Evolutionary conservation across 75 land plant species (phyloP).

Genomic region (Pinus taeda): DNA sequence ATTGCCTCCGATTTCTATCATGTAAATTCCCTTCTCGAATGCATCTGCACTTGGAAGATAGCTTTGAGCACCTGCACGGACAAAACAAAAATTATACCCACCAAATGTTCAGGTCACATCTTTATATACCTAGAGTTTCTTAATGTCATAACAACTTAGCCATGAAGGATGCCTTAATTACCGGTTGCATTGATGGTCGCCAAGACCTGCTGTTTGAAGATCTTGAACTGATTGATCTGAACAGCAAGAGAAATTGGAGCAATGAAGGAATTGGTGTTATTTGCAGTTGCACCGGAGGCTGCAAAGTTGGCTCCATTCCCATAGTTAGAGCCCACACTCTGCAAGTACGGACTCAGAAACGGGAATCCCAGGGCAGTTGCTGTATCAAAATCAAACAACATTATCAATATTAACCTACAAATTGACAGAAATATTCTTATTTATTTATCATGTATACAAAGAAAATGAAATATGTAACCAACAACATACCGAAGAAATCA

Average conservation of each 20-base stretch:
- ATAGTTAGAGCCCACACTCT: constrained; percentile 53
- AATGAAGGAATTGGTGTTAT: constrained; percentile 21
- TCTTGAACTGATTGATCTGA: constrained; percentile 37
- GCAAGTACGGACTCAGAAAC: constrained; percentile 41
- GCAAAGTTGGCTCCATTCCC: constrained; percentile 70
- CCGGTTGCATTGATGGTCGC: not conserved
- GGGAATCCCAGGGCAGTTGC: constrained; percentile 47
- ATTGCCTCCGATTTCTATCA: constrained; percentile 24
- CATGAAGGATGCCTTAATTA: no score
- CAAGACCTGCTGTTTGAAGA: constrained; percentile 29
- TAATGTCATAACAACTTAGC: no score
- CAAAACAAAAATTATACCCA: no score
- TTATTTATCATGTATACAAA: no score
- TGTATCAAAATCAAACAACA: constrained; percentile 5
- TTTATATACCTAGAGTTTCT: no score
- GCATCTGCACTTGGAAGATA: constrained; percentile 14
- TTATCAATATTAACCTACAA: not conserved
- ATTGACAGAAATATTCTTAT: no score
- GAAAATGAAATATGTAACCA: not conserved
- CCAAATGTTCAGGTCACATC: no score
- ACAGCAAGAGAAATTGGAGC: constrained; percentile 44
- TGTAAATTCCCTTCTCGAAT: constrained; percentile 17
- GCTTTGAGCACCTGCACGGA: constrained; percentile 8
- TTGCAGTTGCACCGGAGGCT: constrained; percentile 39
- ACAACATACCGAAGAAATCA: constrained; percentile 7